phyloP scores from a whole-genome alignment of 2,329 filamentous ascomycete species.

The Fusarium subtropicale region DNA sequence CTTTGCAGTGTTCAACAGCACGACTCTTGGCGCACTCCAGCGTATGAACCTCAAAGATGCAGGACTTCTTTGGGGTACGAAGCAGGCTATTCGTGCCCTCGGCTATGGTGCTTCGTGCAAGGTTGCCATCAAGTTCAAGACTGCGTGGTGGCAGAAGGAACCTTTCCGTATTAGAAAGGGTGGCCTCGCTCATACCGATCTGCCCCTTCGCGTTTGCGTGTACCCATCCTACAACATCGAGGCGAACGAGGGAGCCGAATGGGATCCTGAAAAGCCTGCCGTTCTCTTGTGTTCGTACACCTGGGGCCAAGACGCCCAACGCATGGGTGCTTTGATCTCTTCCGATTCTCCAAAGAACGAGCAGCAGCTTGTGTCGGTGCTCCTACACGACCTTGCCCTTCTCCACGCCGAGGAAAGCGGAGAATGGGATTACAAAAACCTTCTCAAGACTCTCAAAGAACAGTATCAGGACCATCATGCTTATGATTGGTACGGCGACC shows the following conservation, averaged over 20 bases:
- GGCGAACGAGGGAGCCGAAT: background rate
- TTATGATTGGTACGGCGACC: constrained; percentile 40
- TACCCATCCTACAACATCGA: constrained; percentile 50
- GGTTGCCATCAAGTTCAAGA: constrained; percentile 52
- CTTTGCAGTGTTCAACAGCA: constrained; percentile 39
- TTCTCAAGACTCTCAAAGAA: background rate
- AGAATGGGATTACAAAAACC: background rate
- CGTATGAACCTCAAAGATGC: constrained; percentile 43
- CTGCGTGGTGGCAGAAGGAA: constrained; percentile 43
- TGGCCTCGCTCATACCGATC: constrained; percentile 40
- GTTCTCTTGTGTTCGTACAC: constrained; percentile 42
- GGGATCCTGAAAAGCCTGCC: constrained; percentile 8
- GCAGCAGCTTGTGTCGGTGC: background rate
- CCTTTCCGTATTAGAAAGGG: constrained; percentile 23
- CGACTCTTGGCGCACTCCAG: constrained; percentile 29
- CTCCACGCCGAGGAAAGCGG: background rate
- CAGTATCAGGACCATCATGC: constrained; percentile 36
- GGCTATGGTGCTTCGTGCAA: constrained; percentile 49
- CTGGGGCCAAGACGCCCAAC: constrained; percentile 39
- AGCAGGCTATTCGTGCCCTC: constrained; percentile 48
- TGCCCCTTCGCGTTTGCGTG: constrained; percentile 49
- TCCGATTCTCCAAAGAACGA: background rate
- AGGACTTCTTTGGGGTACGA: constrained; percentile 45
- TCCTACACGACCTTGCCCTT: background rate
- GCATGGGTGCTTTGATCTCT: constrained; percentile 30